Evolutionary conservation across 768 basidiomycete genomes (phyloP).

Genomic region (Multifurca ochricompacta): DNA sequence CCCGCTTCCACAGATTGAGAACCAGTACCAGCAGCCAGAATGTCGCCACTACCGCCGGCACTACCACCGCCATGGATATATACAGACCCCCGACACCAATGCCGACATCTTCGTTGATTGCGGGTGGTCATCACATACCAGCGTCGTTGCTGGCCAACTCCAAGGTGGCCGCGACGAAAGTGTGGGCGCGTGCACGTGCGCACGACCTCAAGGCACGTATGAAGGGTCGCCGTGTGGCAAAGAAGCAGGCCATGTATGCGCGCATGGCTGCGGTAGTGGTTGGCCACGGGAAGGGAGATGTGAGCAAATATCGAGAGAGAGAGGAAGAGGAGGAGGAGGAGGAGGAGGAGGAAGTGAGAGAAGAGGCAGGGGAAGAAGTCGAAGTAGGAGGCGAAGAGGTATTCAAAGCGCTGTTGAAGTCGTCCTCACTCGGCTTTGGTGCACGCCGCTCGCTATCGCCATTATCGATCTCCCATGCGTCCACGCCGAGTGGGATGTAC

Average conservation of each 20-base stretch:
- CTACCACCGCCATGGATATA: background rate
- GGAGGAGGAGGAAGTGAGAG: background rate
- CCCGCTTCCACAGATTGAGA: background rate
- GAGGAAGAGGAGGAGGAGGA: background rate
- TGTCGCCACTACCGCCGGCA: background rate
- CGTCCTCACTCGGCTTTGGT: background rate
- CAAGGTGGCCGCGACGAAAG: too few species aligned
- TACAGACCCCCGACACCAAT: background rate
- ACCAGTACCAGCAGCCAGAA: background rate
- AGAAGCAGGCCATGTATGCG: background rate
- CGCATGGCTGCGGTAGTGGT: background rate
- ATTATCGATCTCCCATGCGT: background rate
- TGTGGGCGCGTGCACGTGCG: background rate
- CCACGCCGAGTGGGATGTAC: too few species aligned
- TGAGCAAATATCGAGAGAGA: background rate
- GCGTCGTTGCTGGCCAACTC: background rate
- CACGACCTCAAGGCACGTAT: conserved; percentile 4
- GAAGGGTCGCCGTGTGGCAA: background rate
- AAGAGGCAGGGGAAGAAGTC: background rate
- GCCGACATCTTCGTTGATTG: background rate
- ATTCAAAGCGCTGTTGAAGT: background rate
- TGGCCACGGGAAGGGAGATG: background rate
- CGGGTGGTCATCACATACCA: background rate
- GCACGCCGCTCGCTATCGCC: background rate
- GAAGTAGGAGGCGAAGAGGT: background rate